Percentiles rank a stretch among this genome's conserved stretches.
phyloP scores from a whole-genome alignment of 257 asterid genomes.

The Gynochthodes officinalis region DNA sequence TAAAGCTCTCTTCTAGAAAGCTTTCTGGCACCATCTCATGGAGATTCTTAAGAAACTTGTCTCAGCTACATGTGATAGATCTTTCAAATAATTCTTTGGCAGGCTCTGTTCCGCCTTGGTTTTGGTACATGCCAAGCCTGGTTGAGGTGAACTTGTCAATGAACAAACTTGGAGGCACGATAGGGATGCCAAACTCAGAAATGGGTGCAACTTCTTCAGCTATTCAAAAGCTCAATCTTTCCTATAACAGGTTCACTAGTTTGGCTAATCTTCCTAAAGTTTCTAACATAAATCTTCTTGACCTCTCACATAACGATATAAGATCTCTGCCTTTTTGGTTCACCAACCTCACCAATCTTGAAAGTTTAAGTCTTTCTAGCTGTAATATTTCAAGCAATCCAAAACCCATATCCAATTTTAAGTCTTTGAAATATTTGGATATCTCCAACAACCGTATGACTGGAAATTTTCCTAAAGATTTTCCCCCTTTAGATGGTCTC shows the following conservation, averaged over 20 bases:
- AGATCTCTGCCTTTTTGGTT: slow-evolving; percentile 45
- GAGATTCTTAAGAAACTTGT: slow-evolving; percentile 57
- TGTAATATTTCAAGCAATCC: slow-evolving; percentile 57
- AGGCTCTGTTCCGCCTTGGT: slow-evolving; percentile 53
- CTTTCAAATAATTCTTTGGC: slow-evolving; percentile 68
- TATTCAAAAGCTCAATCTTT: slow-evolving; percentile 52
- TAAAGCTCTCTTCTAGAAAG: slow-evolving; percentile 54
- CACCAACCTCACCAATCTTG: slow-evolving; percentile 56
- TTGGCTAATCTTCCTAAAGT: slow-evolving; percentile 41
- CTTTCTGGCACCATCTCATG: slow-evolving; percentile 71
- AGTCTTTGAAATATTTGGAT: slow-evolving; percentile 48
- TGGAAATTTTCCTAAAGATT: slow-evolving; percentile 64
- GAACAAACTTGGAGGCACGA: slow-evolving; percentile 70
- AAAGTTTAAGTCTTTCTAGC: slow-evolving; percentile 52
- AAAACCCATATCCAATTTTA: slow-evolving; percentile 40
- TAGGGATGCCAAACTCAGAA: slow-evolving; percentile 31
- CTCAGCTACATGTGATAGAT: slow-evolving; percentile 57
- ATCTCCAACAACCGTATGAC: slow-evolving; percentile 48
- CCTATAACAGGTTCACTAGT: slow-evolving; percentile 69
- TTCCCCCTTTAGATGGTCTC: slow-evolving; percentile 48
- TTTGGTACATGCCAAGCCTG: slow-evolving; percentile 61
- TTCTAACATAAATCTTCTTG: slow-evolving; percentile 42
- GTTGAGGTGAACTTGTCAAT: slow-evolving; percentile 52
- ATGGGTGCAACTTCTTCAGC: slow-evolving; percentile 15
- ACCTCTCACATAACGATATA: slow-evolving; percentile 58